phyloP scores from a whole-genome alignment of 176 grass and related monocot genomes.

The Aechmea fasciata region DNA sequence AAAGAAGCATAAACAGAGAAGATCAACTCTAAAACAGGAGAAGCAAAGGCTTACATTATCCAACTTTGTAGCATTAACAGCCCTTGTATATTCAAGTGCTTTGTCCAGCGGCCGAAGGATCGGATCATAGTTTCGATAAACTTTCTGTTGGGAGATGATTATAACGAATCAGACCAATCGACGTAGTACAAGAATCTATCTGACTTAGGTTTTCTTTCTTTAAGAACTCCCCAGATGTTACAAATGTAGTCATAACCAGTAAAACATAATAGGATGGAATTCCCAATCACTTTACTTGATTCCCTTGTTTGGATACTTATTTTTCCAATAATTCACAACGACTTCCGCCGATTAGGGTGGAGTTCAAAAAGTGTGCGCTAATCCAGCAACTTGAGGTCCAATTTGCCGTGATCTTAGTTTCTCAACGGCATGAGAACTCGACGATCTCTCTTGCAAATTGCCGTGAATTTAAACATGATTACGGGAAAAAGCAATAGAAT shows the following conservation, averaged over 20 bases:
- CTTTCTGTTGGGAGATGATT: constrained; percentile 51
- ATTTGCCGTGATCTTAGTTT: too few relatives aligned
- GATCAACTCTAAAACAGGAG: neutral
- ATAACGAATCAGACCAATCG: neutral
- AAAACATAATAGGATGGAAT: neutral
- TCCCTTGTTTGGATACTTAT: neutral
- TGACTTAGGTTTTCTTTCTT: neutral
- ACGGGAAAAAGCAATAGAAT: too few relatives aligned
- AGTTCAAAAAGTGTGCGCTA: too few relatives aligned
- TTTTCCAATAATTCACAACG: too few relatives aligned
- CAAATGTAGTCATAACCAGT: neutral
- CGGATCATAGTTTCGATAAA: constrained; percentile 85
- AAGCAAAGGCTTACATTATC: constrained; percentile 45
- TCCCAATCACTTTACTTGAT: neutral
- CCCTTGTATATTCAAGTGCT: constrained; percentile 86
- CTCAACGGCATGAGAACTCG: too few relatives aligned
- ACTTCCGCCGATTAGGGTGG: too few relatives aligned
- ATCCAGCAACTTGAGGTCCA: too few relatives aligned
- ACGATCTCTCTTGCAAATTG: too few relatives aligned
- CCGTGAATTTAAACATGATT: too few relatives aligned
- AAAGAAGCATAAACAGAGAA: constrained; percentile 1
- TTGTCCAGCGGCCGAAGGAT: constrained; percentile 74
- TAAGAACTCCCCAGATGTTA: neutral
- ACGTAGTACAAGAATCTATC: neutral
- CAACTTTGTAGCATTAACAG: constrained; percentile 86